Base-by-base conservation (phyloP, 2,329 filamentous ascomycete genomes). In the Didymella segeticola region DNA sequence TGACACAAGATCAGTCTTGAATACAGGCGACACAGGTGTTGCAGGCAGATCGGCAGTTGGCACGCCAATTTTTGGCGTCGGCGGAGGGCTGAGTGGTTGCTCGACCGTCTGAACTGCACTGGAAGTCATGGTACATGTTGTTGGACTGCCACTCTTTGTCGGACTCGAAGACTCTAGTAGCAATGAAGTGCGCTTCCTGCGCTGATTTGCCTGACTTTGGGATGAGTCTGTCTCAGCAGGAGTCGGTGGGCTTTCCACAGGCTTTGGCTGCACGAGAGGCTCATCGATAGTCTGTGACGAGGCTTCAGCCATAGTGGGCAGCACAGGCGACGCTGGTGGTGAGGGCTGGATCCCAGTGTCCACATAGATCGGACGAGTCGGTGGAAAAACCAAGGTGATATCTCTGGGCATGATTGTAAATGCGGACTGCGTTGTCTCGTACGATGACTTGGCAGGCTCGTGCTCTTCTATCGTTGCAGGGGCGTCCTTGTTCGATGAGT, bases 271-370 rank as follows among this genome's bases (percentile, higher is more conserved):
- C 26, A 56, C 41, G 14, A 58, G 38, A 14, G 56, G 48, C 31
- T 69, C 67, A 11, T 69, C 68, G 7, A 53, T 45, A 2, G 68
- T 68, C 36, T 66, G 65, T 11, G 55, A 64, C 17, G 60, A 56
- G 14, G 59, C 59, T 42, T 68, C 65, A 9, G 57, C 41, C 63
- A 65, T 64, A 10, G 57, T 34, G 8, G 69, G 64, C n/a, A 72
- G 60, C 19, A 79, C 78, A 51, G 91, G 91, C 2, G 91, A 96
- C 3, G 88, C 82, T 1, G 91, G 91, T 38, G 91, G 92, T 27
- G 91, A 95, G 67, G 85, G 95, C 72, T 97, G 93, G 26, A 91
- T 82, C 3, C 87, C 90, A n/a, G 83, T 83, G 67, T 96, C 90
- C 31, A 84, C 83, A 77, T 95, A 96, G 53, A 80, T 59, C 29